Evolutionary conservation across 139 green algal species (phyloP).

Genomic region (Desmodesmus armatus): DNA sequence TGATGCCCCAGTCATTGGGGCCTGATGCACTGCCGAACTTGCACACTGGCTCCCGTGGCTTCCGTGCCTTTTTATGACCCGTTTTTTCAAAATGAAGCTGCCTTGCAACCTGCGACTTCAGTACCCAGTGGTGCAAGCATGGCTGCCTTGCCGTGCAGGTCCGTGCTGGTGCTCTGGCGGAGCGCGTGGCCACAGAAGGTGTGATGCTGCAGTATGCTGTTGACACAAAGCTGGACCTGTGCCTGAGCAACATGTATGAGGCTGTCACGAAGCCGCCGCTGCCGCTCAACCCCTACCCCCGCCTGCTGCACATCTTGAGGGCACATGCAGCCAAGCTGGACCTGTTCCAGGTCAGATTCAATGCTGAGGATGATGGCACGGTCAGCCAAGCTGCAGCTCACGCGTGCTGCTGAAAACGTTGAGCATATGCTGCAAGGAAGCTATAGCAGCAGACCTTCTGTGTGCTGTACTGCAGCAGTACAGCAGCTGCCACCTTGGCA

Average conservation of each 20-base stretch:
- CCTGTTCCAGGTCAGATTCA: constrained; percentile 49
- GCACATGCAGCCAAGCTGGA: constrained; percentile 40
- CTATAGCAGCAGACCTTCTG: no score
- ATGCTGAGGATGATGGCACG: background rate
- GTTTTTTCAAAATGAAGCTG: no score
- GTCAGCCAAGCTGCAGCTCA: background rate
- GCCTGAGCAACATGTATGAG: constrained; percentile 38
- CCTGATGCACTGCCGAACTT: background rate
- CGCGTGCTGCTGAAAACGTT: no score
- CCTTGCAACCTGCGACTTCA: no score
- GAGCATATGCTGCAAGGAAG: no score
- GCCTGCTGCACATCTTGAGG: constrained; percentile 58
- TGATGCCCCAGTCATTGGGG: no score
- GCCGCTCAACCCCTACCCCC: constrained; percentile 60
- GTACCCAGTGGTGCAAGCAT: no score
- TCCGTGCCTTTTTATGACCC: no score
- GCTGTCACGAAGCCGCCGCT: constrained; percentile 54
- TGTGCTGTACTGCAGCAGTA: no score
- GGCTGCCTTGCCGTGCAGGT: no score
- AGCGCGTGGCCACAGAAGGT: constrained; percentile 58
- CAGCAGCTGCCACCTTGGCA: no score
- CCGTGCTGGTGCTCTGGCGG: constrained; percentile 49
- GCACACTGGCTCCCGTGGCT: no score
- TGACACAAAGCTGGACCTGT: constrained; percentile 58
- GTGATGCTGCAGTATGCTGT: constrained; percentile 68